Evolutionary conservation across 345 rosid species (phyloP).

Genomic region (Populus euphratica): DNA sequence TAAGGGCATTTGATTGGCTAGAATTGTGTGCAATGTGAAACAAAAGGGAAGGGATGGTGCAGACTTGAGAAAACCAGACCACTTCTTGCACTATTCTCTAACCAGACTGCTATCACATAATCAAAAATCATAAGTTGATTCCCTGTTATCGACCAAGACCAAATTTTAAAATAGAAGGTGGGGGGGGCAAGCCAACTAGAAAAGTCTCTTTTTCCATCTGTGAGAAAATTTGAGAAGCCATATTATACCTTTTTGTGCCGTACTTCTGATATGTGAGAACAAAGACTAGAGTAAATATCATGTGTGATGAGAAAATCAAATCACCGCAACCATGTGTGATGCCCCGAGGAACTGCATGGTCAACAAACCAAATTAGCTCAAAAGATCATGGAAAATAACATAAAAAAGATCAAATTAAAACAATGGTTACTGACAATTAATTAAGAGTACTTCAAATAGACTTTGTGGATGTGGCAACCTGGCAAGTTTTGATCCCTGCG

Average conservation of each 20-base stretch:
- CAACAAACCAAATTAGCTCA: conserved; percentile 24
- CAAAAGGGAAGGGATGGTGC: background rate
- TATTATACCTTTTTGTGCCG: conserved; percentile 76
- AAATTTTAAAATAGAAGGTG: too few species aligned
- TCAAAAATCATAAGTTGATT: background rate
- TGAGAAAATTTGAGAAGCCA: background rate
- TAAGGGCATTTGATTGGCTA: background rate
- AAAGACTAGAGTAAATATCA: conserved; percentile 93
- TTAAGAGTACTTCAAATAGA: conserved; percentile 58
- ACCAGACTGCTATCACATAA: background rate
- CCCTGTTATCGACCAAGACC: background rate
- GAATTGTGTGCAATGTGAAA: background rate
- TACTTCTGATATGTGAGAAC: conserved; percentile 93
- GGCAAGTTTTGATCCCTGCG: conserved; percentile 84
- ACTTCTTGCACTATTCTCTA: background rate
- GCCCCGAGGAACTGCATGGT: conserved; percentile 84
- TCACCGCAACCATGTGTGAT: conserved; percentile 94
- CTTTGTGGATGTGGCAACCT: conserved; percentile 77
- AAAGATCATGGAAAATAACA: conserved; percentile 12
- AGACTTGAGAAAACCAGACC: background rate
- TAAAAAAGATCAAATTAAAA: conserved; percentile 4
- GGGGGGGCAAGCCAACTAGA: background rate
- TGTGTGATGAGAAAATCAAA: conserved; percentile 95
- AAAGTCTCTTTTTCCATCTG: background rate
- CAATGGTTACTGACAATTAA: conserved; percentile 55